Percentiles rank a stretch among this genome's conserved stretches.
Evolutionary conservation across 495 filamentous ascomycete species (phyloP).

Genomic region (Cladorrhinum samala): DNA sequence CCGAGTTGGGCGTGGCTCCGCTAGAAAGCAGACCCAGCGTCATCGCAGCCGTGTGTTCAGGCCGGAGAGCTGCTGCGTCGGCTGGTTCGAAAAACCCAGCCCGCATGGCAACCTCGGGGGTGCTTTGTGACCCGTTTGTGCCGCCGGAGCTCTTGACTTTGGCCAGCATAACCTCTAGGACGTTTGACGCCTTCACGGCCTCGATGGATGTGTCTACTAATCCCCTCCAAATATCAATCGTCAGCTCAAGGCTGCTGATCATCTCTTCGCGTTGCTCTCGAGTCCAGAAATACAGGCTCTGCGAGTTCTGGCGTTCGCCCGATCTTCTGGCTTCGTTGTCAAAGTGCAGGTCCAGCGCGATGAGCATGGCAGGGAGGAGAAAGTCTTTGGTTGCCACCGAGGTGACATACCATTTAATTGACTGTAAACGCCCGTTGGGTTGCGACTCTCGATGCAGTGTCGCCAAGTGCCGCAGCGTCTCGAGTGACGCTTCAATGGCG

Average conservation of each 20-base stretch:
- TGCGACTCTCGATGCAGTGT: conserved; percentile 72
- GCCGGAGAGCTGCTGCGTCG: conserved; percentile 34
- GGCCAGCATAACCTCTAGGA: conserved; percentile 70
- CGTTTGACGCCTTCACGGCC: conserved; percentile 74
- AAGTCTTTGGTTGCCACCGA: conserved; percentile 77
- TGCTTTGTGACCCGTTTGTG: conserved; percentile 11
- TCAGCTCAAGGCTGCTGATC: conserved; percentile 63
- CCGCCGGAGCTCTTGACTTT: conserved; percentile 53
- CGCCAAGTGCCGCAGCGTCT: conserved; percentile 66
- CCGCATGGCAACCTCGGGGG: conserved; percentile 21
- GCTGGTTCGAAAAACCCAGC: conserved; percentile 25
- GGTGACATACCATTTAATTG: conserved; percentile 69
- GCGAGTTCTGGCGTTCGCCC: conserved; percentile 29
- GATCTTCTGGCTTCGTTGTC: conserved; percentile 36
- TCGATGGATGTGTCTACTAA: conserved; percentile 74
- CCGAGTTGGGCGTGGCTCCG: conserved; percentile 56
- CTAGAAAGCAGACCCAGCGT: conserved; percentile 72
- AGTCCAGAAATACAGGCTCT: conserved; percentile 60
- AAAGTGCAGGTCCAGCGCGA: conserved; percentile 68
- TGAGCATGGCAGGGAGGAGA: conserved; percentile 80
- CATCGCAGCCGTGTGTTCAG: conserved; percentile 69
- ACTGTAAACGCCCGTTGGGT: conserved; percentile 62
- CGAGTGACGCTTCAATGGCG: conserved; percentile 73
- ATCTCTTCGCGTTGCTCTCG: conserved; percentile 68
- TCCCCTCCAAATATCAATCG: conserved; percentile 71